phyloP scores from a whole-genome alignment of 2,329 filamentous ascomycete genomes.

The Apiospora pterosperma region DNA sequence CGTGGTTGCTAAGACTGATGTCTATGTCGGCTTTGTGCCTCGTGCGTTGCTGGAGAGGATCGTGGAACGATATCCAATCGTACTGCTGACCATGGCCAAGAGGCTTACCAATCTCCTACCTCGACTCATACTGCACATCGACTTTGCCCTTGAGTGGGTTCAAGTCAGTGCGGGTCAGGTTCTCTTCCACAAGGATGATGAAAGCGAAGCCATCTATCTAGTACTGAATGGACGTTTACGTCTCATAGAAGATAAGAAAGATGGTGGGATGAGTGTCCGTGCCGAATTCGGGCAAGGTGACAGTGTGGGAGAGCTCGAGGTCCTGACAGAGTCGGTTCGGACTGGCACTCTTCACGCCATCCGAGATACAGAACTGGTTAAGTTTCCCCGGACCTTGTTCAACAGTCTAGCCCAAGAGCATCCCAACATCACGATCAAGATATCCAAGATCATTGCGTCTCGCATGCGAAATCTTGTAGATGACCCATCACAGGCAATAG shows the following conservation, averaged over 20 bases:
- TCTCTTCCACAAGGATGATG: conserved; percentile 88
- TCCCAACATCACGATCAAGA: conserved; percentile 97
- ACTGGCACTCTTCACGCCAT: conserved; percentile 93
- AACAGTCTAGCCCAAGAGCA: conserved; percentile 97
- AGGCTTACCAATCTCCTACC: conserved; percentile 85
- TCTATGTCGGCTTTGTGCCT: conserved; percentile 94
- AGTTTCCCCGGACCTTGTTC: conserved; percentile 92
- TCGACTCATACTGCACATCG: conserved; percentile 88
- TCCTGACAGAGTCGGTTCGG: conserved; percentile 90
- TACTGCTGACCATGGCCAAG: conserved; percentile 94
- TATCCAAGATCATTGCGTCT: conserved; percentile 96
- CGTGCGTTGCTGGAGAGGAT: conserved; percentile 83
- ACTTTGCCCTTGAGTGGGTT: conserved; percentile 97
- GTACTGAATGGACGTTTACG: conserved; percentile 91
- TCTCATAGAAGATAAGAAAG: conserved; percentile 76
- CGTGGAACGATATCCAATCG: conserved; percentile 87
- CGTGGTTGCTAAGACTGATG: conserved; percentile 95
- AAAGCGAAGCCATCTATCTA: conserved; percentile 97
- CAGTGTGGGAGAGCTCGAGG: conserved; percentile 94
- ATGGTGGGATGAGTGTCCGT: conserved; percentile 78
- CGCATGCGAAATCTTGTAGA: conserved; percentile 89
- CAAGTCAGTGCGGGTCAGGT: conserved; percentile 95
- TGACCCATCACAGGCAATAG: conserved; percentile 66
- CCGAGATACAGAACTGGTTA: conserved; percentile 91
- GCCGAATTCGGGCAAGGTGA: conserved; percentile 97